These are phyloP conservation scores for Citrus maxima DNA, from an alignment of 345 rosid genomes.

Conservation along the genomic window DNA sequence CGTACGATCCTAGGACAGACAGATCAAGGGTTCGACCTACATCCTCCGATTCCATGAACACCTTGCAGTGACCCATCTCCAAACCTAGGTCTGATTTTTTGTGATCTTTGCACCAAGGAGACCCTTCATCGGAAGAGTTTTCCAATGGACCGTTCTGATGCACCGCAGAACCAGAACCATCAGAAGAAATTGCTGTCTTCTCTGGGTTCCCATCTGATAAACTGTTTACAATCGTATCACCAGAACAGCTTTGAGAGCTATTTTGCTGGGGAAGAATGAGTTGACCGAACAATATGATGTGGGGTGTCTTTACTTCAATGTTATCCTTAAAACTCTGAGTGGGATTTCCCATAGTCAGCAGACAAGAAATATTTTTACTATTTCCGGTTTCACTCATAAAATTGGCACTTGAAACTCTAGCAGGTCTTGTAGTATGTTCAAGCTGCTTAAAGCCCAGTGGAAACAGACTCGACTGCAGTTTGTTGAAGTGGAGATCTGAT, in stretches of 20 bases:
- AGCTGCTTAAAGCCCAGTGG: constrained; percentile 44
- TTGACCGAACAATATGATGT: constrained; percentile 81
- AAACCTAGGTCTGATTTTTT: constrained; percentile 37
- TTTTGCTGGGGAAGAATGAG: constrained; percentile 66
- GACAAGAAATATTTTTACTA: constrained; percentile 48
- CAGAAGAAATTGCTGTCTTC: constrained; percentile 51
- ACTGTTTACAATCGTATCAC: constrained; percentile 47
- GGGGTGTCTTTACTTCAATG: constrained; percentile 52
- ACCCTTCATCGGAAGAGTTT: constrained; percentile 70
- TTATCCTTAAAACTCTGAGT: constrained; percentile 33
- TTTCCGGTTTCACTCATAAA: constrained; percentile 23
- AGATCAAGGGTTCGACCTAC: constrained; percentile 82
- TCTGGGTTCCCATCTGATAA: constrained; percentile 48
- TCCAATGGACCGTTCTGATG: constrained; percentile 39
- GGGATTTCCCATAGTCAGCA: constrained; percentile 61
- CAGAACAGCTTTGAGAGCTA: constrained; percentile 59
- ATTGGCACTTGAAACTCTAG: constrained; percentile 28
- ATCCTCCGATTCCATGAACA: constrained; percentile 82
- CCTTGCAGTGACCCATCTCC: constrained; percentile 80
- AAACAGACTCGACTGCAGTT: constrained; percentile 47
- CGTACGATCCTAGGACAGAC: constrained; percentile 68
- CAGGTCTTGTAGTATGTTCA: constrained; percentile 30
- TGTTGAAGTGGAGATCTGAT: constrained; percentile 63
- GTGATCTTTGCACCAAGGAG: constrained; percentile 46
- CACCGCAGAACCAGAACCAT: constrained; percentile 50